Evolutionary conservation across 257 asterid species (phyloP).

Genomic region (Forsythia suspensa): DNA sequence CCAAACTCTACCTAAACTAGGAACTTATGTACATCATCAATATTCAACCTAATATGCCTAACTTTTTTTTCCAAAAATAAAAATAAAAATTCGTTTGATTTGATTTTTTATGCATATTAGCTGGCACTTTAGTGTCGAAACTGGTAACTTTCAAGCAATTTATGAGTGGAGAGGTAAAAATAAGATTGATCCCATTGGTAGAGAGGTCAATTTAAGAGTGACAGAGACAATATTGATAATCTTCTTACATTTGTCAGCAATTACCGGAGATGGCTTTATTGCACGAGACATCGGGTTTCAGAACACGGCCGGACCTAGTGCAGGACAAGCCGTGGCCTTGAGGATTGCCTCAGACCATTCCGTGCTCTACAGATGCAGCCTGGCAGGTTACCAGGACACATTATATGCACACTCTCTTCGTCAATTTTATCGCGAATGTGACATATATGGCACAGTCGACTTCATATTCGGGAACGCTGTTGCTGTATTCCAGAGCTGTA

Average conservation of each 20-base stretch:
- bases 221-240: too few relatives aligned
- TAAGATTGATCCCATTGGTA: not conserved
- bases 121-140: too few relatives aligned
- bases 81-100: not conserved
- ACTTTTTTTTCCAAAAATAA: too few relatives aligned
- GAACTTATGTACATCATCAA: too few relatives aligned
- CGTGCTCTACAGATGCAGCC: slow-evolving; percentile 57
- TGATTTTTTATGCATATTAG: not conserved
- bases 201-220: too few relatives aligned
- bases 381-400: slow-evolving; percentile 69
- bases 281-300: slow-evolving; percentile 73
- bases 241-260: slow-evolving; percentile 32
- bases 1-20: not conserved
- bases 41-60: too few relatives aligned
- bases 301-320: slow-evolving; percentile 63
- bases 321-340: slow-evolving; percentile 63
- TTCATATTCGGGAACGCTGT: slow-evolving; percentile 75
- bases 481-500: slow-evolving; percentile 67
- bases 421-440: slow-evolving; percentile 78
- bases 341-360: slow-evolving; percentile 57
- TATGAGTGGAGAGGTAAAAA: not conserved
- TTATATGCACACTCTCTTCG: slow-evolving; percentile 64
- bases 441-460: slow-evolving; percentile 71
- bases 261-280: slow-evolving; percentile 64
- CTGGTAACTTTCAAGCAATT: not conserved